Percentiles rank a stretch among this genome's conserved stretches.
phyloP scores from a whole-genome alignment of 2,329 filamentous ascomycete genomes.

The Trichoderma pleuroti region DNA sequence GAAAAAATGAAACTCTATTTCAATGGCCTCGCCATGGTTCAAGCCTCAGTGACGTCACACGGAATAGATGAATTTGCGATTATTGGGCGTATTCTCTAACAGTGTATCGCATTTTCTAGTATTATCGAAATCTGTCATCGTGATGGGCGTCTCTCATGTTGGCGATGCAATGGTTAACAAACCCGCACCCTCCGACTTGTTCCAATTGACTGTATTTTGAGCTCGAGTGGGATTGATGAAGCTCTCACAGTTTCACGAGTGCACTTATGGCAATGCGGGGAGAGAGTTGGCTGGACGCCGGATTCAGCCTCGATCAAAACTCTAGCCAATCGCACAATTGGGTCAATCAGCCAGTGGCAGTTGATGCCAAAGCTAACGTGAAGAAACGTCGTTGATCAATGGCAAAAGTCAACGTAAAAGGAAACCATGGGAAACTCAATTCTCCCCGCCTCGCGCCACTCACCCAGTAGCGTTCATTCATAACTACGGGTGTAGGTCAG shows the following conservation, averaged over 20 bases:
- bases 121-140: neutral
- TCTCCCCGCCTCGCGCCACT: neutral
- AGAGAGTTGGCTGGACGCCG: neutral
- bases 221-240: neutral
- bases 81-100: neutral
- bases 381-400: neutral
- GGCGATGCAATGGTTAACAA: neutral
- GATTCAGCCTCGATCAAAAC: neutral
- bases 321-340: neutral
- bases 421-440: neutral
- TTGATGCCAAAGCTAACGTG: neutral
- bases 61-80: neutral
- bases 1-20: conserved; percentile 12
- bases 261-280: neutral
- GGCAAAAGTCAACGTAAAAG: neutral
- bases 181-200: neutral
- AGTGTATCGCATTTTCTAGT: neutral
- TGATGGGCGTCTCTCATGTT: neutral
- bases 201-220: neutral
- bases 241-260: neutral
- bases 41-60: conserved; percentile 18
- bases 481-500: neutral
- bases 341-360: neutral
- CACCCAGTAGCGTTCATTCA: neutral
- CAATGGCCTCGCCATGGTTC: neutral